Conservation (phyloP, 2,329 filamentous ascomycete genomes). For the Botryotinia calthae region DNA sequence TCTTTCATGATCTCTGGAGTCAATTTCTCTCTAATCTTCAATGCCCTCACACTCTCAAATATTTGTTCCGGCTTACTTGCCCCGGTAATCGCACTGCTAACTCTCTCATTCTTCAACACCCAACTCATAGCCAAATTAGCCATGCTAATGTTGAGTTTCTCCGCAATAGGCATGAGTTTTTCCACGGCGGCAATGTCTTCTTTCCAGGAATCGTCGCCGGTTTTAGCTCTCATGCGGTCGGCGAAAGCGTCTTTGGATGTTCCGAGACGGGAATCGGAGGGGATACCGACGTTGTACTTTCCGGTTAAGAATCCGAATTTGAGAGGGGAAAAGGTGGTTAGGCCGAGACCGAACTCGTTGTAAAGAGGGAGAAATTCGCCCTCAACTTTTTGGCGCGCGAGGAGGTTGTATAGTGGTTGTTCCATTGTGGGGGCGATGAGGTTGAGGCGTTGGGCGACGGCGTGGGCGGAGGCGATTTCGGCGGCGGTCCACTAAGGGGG, state of each 20-base stretch:
- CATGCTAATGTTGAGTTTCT: constrained; percentile 57
- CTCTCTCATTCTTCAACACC: constrained; percentile 60
- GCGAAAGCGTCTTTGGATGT: constrained; percentile 52
- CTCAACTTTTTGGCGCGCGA: constrained; percentile 61
- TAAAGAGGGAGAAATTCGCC: constrained; percentile 60
- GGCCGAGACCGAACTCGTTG: constrained; percentile 56
- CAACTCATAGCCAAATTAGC: constrained; percentile 56
- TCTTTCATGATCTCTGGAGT: constrained; percentile 57
- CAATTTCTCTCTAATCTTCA: constrained; percentile 53
- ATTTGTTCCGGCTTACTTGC: constrained; percentile 58
- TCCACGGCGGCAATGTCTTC: constrained; percentile 58
- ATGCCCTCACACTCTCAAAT: constrained; percentile 56
- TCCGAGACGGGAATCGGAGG: constrained; percentile 56
- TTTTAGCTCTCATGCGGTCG: constrained; percentile 43
- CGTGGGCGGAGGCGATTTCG: constrained; percentile 62
- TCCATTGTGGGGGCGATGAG: constrained; percentile 64
- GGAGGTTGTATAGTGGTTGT: constrained; percentile 66
- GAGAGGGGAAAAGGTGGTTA: constrained; percentile 63
- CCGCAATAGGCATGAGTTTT: constrained; percentile 60
- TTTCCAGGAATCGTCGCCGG: constrained; percentile 52
- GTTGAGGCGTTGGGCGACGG: constrained; percentile 57
- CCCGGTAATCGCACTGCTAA: constrained; percentile 60
- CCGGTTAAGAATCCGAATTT: constrained; percentile 60
- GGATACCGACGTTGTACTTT: constrained; percentile 65
- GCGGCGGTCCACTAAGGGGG: constrained; percentile 63